A percentile compares a stretch with the other conserved stretches of the same genome.
Evolutionary conservation across 768 basidiomycete species (phyloP).

Genomic region (Mycena alexandri): DNA sequence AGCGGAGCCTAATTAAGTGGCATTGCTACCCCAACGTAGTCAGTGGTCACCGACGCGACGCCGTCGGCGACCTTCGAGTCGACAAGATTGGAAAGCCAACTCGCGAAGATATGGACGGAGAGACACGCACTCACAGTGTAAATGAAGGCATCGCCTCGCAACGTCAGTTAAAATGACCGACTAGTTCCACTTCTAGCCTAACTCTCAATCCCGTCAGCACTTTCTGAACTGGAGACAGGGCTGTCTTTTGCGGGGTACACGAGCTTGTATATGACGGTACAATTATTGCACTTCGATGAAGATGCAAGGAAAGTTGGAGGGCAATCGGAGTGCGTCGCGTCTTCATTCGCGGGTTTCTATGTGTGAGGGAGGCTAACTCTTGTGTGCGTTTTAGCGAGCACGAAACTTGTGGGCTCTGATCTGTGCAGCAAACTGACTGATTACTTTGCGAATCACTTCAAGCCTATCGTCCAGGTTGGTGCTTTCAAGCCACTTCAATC

Average conservation of each 20-base stretch:
- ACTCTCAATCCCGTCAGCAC: no score
- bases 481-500: not conserved
- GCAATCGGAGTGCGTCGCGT: slow-evolving; percentile 72
- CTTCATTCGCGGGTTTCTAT: no score
- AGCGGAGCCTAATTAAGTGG: no score
- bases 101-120: no score
- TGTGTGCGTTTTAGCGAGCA: slow-evolving; percentile 72
- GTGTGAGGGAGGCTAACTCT: slow-evolving; percentile 32
- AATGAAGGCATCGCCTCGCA: no score
- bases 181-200: no score
- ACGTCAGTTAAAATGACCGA: no score
- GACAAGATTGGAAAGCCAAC: no score
- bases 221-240: slow-evolving; percentile 80
- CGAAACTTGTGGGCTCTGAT: slow-evolving; percentile 97
- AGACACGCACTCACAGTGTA: no score
- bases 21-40: no score
- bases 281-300: slow-evolving; percentile 90
- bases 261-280: slow-evolving; percentile 93
- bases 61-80: no score
- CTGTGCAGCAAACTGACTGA: slow-evolving; percentile 93
- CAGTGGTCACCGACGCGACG: no score
- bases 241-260: slow-evolving; percentile 83
- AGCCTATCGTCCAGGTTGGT: slow-evolving; percentile 60
- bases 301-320: slow-evolving; percentile 57
- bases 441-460: slow-evolving; percentile 90